These are phyloP conservation scores for Rhizopus sp. DNA, from an alignment of 371 early-diverging fungal species.

Conservation along the genomic window DNA sequence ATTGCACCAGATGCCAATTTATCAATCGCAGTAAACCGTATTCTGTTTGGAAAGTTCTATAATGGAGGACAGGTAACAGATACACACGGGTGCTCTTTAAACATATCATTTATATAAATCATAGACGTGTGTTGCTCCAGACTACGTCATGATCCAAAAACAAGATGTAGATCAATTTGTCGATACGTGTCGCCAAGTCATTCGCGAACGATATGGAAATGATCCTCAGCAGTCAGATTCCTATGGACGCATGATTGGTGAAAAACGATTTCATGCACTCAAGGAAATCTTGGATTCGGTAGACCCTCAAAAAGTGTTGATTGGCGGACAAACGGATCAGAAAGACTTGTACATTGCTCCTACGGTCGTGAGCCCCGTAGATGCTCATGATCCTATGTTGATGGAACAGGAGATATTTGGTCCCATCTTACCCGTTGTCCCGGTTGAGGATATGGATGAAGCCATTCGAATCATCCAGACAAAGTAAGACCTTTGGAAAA, in stretches of 20 bases:
- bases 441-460: constrained; percentile 72
- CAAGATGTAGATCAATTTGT: constrained; percentile 56
- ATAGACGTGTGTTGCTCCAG: constrained; percentile 86
- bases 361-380: constrained; percentile 63
- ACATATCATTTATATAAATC: not conserved
- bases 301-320: constrained; percentile 45
- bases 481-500: constrained; percentile 36
- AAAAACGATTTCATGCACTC: constrained; percentile 72
- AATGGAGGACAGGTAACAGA: constrained; percentile 71
- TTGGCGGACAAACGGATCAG: constrained; percentile 61
- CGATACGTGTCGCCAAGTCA: constrained; percentile 40
- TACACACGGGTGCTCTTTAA: not conserved
- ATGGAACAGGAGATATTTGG: constrained; percentile 82
- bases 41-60: constrained; percentile 77
- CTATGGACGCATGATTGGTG: constrained; percentile 71
- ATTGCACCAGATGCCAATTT: constrained; percentile 73
- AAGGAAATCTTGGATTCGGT: constrained; percentile 46
- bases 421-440: constrained; percentile 88
- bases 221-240: constrained; percentile 52
- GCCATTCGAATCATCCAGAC: constrained; percentile 72
- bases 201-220: constrained; percentile 49
- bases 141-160: constrained; percentile 78
- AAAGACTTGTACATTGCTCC: constrained; percentile 68
- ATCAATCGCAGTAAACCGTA: constrained; percentile 64
- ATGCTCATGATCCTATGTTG: constrained; percentile 46